phyloP scores from a whole-genome alignment of 768 basidiomycete species.

The Lactarius pseudohatsudake region DNA sequence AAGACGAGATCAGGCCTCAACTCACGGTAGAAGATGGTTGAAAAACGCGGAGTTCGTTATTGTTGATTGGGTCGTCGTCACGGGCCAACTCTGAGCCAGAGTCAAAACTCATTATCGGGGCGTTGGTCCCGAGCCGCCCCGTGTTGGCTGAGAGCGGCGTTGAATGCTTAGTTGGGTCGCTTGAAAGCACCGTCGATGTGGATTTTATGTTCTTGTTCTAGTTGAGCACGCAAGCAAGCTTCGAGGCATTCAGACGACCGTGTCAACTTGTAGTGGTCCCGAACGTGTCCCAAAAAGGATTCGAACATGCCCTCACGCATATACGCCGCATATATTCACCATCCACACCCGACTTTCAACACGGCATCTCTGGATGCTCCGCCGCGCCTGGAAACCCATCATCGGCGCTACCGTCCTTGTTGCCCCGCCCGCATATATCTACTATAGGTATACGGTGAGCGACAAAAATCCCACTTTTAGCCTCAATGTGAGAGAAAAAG shows the following conservation, averaged over 20 bases:
- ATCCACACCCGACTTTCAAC: neutral
- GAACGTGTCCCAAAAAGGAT: neutral
- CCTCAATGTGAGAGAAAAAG: constrained; percentile 52
- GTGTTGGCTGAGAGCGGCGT: constrained; percentile 24
- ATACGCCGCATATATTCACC: neutral
- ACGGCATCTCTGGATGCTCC: constrained; percentile 48
- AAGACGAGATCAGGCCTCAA: constrained; percentile 28
- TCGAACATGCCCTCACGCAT: neutral
- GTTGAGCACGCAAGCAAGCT: constrained; percentile 12
- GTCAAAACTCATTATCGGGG: constrained; percentile 16
- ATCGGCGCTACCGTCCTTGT: constrained; percentile 53
- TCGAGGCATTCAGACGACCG: neutral
- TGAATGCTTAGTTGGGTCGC: constrained; percentile 23
- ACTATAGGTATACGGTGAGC: constrained; percentile 45
- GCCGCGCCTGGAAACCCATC: constrained; percentile 67
- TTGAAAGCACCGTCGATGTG: constrained; percentile 19
- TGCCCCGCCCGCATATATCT: constrained; percentile 59
- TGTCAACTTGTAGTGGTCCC: neutral
- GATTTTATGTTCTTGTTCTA: constrained; percentile 4
- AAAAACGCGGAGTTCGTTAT: constrained; percentile 5
- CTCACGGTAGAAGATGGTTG: constrained; percentile 21
- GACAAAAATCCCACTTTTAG: constrained; percentile 48
- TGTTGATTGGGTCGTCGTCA: constrained; percentile 9
- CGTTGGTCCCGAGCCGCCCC: constrained; percentile 19
- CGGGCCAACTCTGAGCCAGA: constrained; percentile 8